Percentiles rank a stretch among this genome's conserved stretches.
These are phyloP conservation scores for Cyberlindnera nakhonratchasimensis DNA, from an alignment of 805 yeast species.

Conservation along the genomic window DNA sequence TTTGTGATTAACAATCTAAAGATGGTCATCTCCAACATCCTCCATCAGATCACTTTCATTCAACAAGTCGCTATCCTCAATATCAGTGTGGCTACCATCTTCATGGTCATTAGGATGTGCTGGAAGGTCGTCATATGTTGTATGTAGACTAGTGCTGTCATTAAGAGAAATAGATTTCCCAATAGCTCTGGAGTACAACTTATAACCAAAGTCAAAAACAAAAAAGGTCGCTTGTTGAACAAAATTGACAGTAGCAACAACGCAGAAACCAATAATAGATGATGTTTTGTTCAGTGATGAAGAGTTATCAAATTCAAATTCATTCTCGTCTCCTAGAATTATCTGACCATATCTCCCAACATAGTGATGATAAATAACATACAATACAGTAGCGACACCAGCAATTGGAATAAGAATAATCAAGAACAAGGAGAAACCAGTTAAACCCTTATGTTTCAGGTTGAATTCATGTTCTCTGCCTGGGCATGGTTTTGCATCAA, in stretches of 20 bases:
- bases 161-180: slow-evolving; percentile 22
- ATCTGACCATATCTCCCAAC: slow-evolving; percentile 83
- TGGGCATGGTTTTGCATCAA: slow-evolving; percentile 75
- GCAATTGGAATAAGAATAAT: slow-evolving; percentile 55
- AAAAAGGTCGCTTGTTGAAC: slow-evolving; percentile 12
- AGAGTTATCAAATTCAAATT: slow-evolving; percentile 59
- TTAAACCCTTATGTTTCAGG: slow-evolving; percentile 49
- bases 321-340: slow-evolving; percentile 74
- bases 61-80: slow-evolving; percentile 15
- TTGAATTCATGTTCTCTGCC: slow-evolving; percentile 70
- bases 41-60: slow-evolving; percentile 25
- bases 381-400: slow-evolving; percentile 49
- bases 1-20: too few relatives aligned
- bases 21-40: slow-evolving; percentile 28
- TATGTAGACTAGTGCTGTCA: slow-evolving; percentile 4
- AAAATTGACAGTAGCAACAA: slow-evolving; percentile 29
- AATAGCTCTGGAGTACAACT: slow-evolving; percentile 9
- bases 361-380: slow-evolving; percentile 78
- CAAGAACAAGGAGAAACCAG: slow-evolving; percentile 49
- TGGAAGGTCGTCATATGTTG: slow-evolving; percentile 9
- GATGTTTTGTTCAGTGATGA: slow-evolving; percentile 54
- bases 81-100: slow-evolving; percentile 8
- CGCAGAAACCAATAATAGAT: slow-evolving; percentile 30
- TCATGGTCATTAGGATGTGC: slow-evolving; percentile 16
- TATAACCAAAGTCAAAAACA: slow-evolving; percentile 10